These are phyloP conservation scores for Gnomoniopsis sp. DNA, from an alignment of 2,329 filamentous ascomycete genomes.

Conservation along the genomic window DNA sequence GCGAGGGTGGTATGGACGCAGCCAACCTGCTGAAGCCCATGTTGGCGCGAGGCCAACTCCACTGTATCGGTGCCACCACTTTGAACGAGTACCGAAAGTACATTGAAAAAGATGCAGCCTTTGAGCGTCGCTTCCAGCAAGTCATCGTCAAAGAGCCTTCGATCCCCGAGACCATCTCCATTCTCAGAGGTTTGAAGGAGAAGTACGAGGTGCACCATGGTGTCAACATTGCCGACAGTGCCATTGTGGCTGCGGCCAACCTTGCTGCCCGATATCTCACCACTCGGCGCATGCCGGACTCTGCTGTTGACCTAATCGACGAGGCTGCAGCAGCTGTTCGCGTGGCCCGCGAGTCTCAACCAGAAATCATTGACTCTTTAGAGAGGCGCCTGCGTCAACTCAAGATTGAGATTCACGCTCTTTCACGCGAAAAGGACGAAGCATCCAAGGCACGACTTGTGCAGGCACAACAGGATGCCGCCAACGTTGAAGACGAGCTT, in stretches of 20 bases:
- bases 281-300: slow-evolving; percentile 85
- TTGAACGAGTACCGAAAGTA: slow-evolving; percentile 96
- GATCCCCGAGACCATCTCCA: slow-evolving; percentile 88
- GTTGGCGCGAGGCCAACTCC: slow-evolving; percentile 91
- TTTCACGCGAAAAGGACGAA: slow-evolving; percentile 91
- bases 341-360: slow-evolving; percentile 92
- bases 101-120: slow-evolving; percentile 97
- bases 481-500: slow-evolving; percentile 91
- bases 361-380: slow-evolving; percentile 90
- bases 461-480: slow-evolving; percentile 83
- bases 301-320: slow-evolving; percentile 92
- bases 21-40: slow-evolving; percentile 97
- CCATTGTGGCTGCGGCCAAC: slow-evolving; percentile 86
- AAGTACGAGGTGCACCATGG: slow-evolving; percentile 98
- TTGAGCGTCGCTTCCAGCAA: slow-evolving; percentile 98
- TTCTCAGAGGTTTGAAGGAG: slow-evolving; percentile 96
- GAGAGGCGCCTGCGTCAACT: slow-evolving; percentile 88
- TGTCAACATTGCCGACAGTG: slow-evolving; percentile 92
- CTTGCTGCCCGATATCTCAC: slow-evolving; percentile 93
- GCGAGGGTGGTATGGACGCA: slow-evolving; percentile 97
- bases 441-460: slow-evolving; percentile 80
- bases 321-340: slow-evolving; percentile 96
- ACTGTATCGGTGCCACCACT: slow-evolving; percentile 97
- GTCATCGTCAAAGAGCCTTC: slow-evolving; percentile 93
- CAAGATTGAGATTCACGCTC: slow-evolving; percentile 94